phyloP scores from a whole-genome alignment of 257 asterid species.

The Solanum sitiens region DNA sequence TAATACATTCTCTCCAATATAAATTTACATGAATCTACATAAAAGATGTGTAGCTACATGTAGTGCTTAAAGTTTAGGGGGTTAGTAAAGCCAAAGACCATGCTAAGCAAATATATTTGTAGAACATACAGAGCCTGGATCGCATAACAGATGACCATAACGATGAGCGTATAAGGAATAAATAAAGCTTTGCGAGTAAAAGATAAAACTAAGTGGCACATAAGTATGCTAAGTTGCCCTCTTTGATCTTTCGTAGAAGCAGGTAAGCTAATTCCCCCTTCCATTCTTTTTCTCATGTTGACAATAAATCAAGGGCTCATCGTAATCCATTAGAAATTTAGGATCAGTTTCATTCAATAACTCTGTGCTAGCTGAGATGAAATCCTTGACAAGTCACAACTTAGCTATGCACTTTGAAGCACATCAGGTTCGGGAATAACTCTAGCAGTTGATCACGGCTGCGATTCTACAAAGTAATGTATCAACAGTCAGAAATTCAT shows the following conservation, averaged over 20 bases:
- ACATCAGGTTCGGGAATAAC: constrained; percentile 61
- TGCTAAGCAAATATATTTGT: background rate
- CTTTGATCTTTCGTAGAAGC: background rate
- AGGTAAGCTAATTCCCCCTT: background rate
- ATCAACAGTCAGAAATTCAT: background rate
- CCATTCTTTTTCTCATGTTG: background rate
- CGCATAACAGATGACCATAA: background rate
- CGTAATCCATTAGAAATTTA: background rate
- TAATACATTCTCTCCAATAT: background rate
- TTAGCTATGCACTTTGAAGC: constrained; percentile 91
- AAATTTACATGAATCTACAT: background rate
- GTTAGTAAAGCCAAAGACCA: background rate
- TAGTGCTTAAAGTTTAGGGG: background rate
- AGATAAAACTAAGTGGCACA: background rate
- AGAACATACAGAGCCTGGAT: background rate
- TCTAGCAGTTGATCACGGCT: constrained; percentile 56
- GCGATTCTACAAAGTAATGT: constrained; percentile 43
- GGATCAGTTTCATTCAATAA: background rate
- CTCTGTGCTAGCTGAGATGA: background rate
- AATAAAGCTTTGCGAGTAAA: background rate
- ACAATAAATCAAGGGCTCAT: background rate
- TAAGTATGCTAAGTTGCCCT: background rate
- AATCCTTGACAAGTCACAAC: background rate
- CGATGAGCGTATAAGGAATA: background rate
- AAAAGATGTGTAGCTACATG: background rate